Percentiles rank a stretch among this genome's conserved stretches.
phyloP scores from a whole-genome alignment of 169 alveolate species.

The Toxoplasma gondii region DNA sequence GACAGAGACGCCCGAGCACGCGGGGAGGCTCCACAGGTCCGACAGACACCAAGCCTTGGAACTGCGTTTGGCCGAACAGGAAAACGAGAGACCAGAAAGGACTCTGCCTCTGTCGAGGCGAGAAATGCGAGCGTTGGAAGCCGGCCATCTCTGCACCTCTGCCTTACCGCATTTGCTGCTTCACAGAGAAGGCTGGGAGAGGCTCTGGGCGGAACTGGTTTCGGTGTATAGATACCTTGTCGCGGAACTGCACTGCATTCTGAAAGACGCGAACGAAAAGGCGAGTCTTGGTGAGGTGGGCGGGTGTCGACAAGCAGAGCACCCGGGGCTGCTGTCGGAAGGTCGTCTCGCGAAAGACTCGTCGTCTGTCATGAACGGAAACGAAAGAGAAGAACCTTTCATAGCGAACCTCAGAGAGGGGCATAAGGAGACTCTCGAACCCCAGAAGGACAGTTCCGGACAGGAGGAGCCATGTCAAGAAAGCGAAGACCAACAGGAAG shows the following conservation, averaged over 20 bases:
- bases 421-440: no score
- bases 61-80: background rate
- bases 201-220: background rate
- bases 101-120: background rate
- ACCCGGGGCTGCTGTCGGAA: no score
- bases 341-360: no score
- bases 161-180: background rate
- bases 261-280: no score
- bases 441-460: no score
- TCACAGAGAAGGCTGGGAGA: background rate
- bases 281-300: no score
- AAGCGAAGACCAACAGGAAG: no score
- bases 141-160: background rate
- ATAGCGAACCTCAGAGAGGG: no score
- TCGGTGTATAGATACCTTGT: background rate
- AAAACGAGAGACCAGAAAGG: background rate
- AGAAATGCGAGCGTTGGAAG: background rate
- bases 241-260: background rate
- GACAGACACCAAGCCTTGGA: background rate
- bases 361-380: background rate
- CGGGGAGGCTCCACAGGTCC: background rate
- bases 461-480: no score
- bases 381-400: no score
- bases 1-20: background rate
- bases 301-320: no score